phyloP scores from a whole-genome alignment of 345 rosid genomes.

The Combretum micranthum region DNA sequence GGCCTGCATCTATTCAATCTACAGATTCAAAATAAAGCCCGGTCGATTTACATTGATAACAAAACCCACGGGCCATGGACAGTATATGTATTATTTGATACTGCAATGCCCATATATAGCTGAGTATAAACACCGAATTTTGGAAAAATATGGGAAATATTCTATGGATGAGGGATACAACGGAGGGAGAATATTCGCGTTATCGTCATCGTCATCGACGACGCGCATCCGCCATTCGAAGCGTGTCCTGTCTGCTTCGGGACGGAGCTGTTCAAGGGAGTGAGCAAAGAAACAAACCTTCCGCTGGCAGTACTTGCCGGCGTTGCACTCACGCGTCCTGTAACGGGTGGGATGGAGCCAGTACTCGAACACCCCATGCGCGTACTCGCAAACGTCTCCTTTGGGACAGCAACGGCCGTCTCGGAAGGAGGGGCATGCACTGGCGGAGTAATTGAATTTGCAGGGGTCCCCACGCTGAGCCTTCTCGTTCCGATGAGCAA shows the following conservation, averaged over 20 bases:
- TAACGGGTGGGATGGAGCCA: conserved; percentile 83
- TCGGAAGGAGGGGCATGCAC: conserved; percentile 67
- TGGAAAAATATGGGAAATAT: no score
- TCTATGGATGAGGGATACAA: no score
- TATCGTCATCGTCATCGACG: no score
- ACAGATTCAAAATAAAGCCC: no score
- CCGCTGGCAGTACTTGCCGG: conserved; percentile 54
- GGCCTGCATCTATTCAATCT: no score
- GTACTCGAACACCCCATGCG: conserved; percentile 80
- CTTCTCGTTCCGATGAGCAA: conserved; percentile 83
- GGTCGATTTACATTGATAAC: no score
- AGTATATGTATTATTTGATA: no score
- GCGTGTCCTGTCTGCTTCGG: conserved; percentile 5
- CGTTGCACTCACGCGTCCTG: conserved; percentile 68
- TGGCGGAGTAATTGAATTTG: conserved; percentile 48
- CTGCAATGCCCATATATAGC: no score
- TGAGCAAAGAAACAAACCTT: conserved; percentile 86
- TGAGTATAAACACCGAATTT: no score
- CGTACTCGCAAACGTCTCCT: conserved; percentile 63
- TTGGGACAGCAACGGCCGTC: conserved; percentile 27
- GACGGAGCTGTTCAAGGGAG: conserved; percentile 60
- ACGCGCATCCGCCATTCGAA: no score
- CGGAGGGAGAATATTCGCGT: no score
- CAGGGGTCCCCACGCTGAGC: conserved; percentile 92
- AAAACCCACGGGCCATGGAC: no score